Conservation (phyloP, 805 yeast species). For the Suhomyces faveliae region DNA sequence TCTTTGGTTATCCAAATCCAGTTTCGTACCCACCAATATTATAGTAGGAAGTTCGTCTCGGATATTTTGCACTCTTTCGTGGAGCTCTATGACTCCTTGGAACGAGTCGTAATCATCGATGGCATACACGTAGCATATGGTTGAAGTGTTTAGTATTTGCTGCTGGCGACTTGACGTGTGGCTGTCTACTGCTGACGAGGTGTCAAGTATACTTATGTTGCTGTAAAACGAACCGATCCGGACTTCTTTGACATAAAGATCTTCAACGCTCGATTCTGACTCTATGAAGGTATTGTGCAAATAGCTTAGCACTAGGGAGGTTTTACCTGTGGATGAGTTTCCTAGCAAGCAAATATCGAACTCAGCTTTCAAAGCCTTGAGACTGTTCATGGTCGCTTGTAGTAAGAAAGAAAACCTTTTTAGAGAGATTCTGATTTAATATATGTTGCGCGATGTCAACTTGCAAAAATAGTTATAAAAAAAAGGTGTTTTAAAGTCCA, state of each 20-base stretch:
- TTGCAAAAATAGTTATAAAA: too few relatives aligned
- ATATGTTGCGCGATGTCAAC: neutral
- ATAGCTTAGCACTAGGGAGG: slow-evolving; percentile 25
- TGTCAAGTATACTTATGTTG: slow-evolving; percentile 35
- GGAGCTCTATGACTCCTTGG: slow-evolving; percentile 26
- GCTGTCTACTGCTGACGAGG: slow-evolving; percentile 23
- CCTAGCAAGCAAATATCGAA: slow-evolving; percentile 34
- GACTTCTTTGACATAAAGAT: slow-evolving; percentile 21
- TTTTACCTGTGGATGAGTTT: slow-evolving; percentile 22
- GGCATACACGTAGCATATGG: slow-evolving; percentile 32
- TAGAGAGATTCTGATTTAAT: too few relatives aligned
- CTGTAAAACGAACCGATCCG: slow-evolving; percentile 17
- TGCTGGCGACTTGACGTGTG: slow-evolving; percentile 24
- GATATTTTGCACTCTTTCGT: slow-evolving; percentile 21
- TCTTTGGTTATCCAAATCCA: slow-evolving; percentile 24
- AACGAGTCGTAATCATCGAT: slow-evolving; percentile 27
- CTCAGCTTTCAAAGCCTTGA: slow-evolving; percentile 14
- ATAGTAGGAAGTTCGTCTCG: slow-evolving; percentile 28
- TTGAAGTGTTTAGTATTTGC: slow-evolving; percentile 30
- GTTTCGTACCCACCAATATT: slow-evolving; percentile 30
- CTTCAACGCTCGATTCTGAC: slow-evolving; percentile 22
- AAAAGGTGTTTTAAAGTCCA: too few relatives aligned
- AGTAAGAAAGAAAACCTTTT: neutral
- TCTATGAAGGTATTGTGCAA: slow-evolving; percentile 21
- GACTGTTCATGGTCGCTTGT: slow-evolving; percentile 10